Conservation (phyloP, 306 rosid species). For the Datisca glomerata region DNA sequence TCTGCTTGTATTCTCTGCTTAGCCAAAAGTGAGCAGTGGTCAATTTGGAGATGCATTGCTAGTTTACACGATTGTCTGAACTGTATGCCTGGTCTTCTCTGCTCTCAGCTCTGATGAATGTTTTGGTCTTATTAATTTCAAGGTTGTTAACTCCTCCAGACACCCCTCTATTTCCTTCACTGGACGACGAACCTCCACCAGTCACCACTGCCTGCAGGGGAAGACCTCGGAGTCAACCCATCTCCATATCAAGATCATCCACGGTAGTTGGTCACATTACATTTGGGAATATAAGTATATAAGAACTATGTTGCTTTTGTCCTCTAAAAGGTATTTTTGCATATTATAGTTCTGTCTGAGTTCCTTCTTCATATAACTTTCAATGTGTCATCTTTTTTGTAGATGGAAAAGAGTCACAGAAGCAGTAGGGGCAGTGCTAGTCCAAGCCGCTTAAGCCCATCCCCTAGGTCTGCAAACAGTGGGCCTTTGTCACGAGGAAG, state of each 20-base stretch:
- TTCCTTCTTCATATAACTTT: constrained; percentile 7
- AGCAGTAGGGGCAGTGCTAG: constrained; percentile 87
- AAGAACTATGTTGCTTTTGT: constrained; percentile 10
- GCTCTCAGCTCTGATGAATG: constrained; percentile 16
- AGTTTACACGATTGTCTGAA: not conserved
- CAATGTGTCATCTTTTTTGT: constrained; percentile 13
- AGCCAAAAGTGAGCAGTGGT: not conserved
- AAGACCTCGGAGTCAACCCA: constrained; percentile 75
- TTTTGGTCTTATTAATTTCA: constrained; percentile 13
- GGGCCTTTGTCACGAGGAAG: constrained; percentile 55
- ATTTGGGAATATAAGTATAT: constrained; percentile 11
- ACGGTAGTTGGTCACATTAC: constrained; percentile 34
- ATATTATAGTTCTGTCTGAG: constrained; percentile 9
- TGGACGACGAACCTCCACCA: constrained; percentile 54
- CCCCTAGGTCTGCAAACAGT: constrained; percentile 60
- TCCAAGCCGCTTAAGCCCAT: constrained; percentile 69
- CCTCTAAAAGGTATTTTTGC: constrained; percentile 2
- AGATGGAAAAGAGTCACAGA: constrained; percentile 80
- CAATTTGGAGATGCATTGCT: no score
- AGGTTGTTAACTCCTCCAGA: constrained; percentile 88
- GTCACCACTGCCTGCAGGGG: constrained; percentile 41
- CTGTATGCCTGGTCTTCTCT: constrained; percentile 2
- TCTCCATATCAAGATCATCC: constrained; percentile 77
- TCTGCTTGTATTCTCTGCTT: not conserved
- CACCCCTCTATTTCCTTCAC: constrained; percentile 74